Percentiles rank a stretch among this genome's conserved stretches.
These are phyloP conservation scores for Metschnikowia corniflorae DNA, from an alignment of 805 yeast genomes.

Conservation along the genomic window DNA sequence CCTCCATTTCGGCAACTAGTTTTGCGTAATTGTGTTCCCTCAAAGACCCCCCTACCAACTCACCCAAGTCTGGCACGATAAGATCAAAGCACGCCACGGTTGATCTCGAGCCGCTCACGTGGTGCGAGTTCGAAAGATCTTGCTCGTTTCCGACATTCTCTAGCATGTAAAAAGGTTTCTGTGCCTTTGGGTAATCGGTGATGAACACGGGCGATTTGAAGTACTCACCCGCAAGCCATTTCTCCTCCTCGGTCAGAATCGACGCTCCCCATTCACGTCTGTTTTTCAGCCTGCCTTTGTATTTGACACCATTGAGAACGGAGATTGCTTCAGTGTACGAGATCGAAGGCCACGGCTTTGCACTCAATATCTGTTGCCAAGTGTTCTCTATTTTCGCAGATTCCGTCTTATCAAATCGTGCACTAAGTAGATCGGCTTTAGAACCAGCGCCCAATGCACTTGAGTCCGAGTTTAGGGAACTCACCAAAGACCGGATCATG, in stretches of 20 bases:
- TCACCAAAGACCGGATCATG: slow-evolving; percentile 49
- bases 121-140: too few species aligned
- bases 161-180: slow-evolving; percentile 94
- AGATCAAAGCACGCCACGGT: slow-evolving; percentile 92
- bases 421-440: slow-evolving; percentile 28
- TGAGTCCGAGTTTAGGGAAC: slow-evolving; percentile 8
- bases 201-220: slow-evolving; percentile 79
- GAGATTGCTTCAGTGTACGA: slow-evolving; percentile 76
- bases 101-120: slow-evolving; percentile 24
- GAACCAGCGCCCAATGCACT: slow-evolving; percentile 4
- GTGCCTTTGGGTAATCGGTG: slow-evolving; percentile 74
- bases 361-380: slow-evolving; percentile 54
- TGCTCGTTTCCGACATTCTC: slow-evolving; percentile 27
- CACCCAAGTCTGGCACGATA: slow-evolving; percentile 88
- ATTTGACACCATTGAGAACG: slow-evolving; percentile 38
- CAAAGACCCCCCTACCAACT: slow-evolving; percentile 88
- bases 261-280: slow-evolving; percentile 62
- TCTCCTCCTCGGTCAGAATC: slow-evolving; percentile 83
- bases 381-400: slow-evolving; percentile 39
- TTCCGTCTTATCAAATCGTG: slow-evolving; percentile 39
- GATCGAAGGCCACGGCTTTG: slow-evolving; percentile 59
- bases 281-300: slow-evolving; percentile 36
- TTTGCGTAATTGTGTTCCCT: slow-evolving; percentile 66
- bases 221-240: slow-evolving; percentile 72
- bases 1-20: slow-evolving; percentile 48